Conservation (phyloP, 805 yeast genomes). For the Kockiozyma suomiensis region DNA sequence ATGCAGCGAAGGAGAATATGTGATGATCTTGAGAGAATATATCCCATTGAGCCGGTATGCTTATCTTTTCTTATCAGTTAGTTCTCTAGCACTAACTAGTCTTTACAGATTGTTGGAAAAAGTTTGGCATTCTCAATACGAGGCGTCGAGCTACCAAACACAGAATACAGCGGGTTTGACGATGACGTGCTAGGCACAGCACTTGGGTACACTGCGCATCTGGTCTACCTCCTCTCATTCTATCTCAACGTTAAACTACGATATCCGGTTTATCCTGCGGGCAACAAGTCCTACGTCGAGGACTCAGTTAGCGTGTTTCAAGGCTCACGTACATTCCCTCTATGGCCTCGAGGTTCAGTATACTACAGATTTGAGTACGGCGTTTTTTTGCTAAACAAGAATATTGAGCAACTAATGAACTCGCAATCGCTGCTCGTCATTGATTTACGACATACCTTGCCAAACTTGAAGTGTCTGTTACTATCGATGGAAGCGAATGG, state of each 20-base stretch:
- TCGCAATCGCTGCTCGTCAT: slow-evolving; percentile 35
- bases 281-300: slow-evolving; percentile 52
- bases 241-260: slow-evolving; percentile 52
- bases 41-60: slow-evolving; percentile 41
- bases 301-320: slow-evolving; percentile 52
- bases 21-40: slow-evolving; percentile 36
- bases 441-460: slow-evolving; percentile 35
- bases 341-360: slow-evolving; percentile 52
- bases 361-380: slow-evolving; percentile 56
- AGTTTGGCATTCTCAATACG: slow-evolving; percentile 42
- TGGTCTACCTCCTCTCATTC: slow-evolving; percentile 47
- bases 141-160: slow-evolving; percentile 42
- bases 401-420: slow-evolving; percentile 51
- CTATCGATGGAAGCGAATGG: slow-evolving; percentile 27
- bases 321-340: slow-evolving; percentile 49
- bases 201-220: slow-evolving; percentile 52
- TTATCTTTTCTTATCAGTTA: slow-evolving; percentile 22
- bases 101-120: slow-evolving; percentile 20
- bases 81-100: slow-evolving; percentile 17
- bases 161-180: slow-evolving; percentile 29
- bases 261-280: slow-evolving; percentile 53
- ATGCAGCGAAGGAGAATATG: slow-evolving; percentile 38
- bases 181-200: slow-evolving; percentile 44
- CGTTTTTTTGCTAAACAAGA: slow-evolving; percentile 49
- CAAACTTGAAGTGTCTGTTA: slow-evolving; percentile 34